These are phyloP conservation scores for Aspergillaceae sp. DNA, from an alignment of 2,329 filamentous ascomycete species.

Conservation along the genomic window DNA sequence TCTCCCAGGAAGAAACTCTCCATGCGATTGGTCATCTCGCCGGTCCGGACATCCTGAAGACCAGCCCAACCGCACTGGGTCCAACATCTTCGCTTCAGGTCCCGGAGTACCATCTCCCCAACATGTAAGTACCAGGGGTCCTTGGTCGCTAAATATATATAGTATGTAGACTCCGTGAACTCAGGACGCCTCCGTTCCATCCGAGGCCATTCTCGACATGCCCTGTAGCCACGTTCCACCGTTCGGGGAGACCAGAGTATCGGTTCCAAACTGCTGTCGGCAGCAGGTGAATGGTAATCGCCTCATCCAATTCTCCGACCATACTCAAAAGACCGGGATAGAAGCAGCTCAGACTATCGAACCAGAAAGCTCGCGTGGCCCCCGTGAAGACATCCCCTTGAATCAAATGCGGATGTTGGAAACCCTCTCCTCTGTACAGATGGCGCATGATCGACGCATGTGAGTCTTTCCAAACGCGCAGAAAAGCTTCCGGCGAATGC, in stretches of 20 bases:
- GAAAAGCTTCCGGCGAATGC: constrained; percentile 67
- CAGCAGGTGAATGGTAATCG: constrained; percentile 78
- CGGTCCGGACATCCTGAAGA: constrained; percentile 69
- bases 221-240: constrained; percentile 80
- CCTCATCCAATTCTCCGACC: constrained; percentile 83
- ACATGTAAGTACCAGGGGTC: constrained; percentile 96
- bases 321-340: constrained; percentile 82
- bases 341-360: constrained; percentile 91
- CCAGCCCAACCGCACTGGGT: constrained; percentile 90
- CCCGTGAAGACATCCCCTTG: constrained; percentile 85
- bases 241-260: constrained; percentile 86
- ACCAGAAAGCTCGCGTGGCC: constrained; percentile 83
- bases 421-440: constrained; percentile 66
- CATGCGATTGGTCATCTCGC: constrained; percentile 89
- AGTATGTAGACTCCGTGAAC: constrained; percentile 94
- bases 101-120: constrained; percentile 86
- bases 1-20: constrained; percentile 98
- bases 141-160: constrained; percentile 84
- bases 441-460: constrained; percentile 84
- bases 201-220: constrained; percentile 77
- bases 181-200: constrained; percentile 95
- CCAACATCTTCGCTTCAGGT: constrained; percentile 83
- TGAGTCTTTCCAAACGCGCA: constrained; percentile 74
- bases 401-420: constrained; percentile 84
- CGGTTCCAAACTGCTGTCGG: constrained; percentile 92